Conservation (phyloP, 2,329 filamentous ascomycete genomes). For the Pseudogymnoascus sp. region DNA sequence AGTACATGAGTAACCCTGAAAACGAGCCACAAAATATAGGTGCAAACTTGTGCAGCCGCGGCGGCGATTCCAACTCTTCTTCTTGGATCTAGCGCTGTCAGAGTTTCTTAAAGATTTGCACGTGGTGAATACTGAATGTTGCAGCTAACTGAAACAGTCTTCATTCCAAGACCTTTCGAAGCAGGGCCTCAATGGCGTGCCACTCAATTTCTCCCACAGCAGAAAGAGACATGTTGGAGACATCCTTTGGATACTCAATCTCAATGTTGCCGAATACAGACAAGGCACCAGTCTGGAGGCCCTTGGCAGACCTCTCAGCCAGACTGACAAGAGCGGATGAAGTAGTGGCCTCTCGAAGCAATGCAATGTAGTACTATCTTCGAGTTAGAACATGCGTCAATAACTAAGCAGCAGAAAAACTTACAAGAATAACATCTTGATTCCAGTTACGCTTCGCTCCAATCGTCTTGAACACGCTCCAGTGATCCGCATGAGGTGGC, state of each 20-base stretch:
- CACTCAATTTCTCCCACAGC: conserved; percentile 44
- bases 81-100: not conserved
- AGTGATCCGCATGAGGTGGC: conserved; percentile 43
- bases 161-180: conserved; percentile 28
- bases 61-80: not conserved
- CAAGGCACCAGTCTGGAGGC: conserved; percentile 20
- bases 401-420: conserved; percentile 19
- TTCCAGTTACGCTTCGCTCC: conserved; percentile 43
- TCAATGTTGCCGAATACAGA: conserved; percentile 47
- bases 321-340: conserved; percentile 38
- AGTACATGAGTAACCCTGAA: not conserved
- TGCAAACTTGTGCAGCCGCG: not conserved
- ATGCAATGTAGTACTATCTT: conserved; percentile 49
- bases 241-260: conserved; percentile 35
- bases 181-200: conserved; percentile 42
- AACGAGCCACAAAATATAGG: not conserved
- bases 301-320: conserved; percentile 34
- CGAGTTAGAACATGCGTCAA: not conserved
- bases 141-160: not conserved
- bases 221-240: conserved; percentile 41
- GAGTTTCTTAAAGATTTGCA: not conserved
- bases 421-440: conserved; percentile 50
- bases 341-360: conserved; percentile 49
- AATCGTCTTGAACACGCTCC: conserved; percentile 49
- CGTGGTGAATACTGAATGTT: not conserved